Evolutionary conservation across 192 early-diverging fungal genomes (phyloP).

Genomic region (Coemansia sp.): DNA sequence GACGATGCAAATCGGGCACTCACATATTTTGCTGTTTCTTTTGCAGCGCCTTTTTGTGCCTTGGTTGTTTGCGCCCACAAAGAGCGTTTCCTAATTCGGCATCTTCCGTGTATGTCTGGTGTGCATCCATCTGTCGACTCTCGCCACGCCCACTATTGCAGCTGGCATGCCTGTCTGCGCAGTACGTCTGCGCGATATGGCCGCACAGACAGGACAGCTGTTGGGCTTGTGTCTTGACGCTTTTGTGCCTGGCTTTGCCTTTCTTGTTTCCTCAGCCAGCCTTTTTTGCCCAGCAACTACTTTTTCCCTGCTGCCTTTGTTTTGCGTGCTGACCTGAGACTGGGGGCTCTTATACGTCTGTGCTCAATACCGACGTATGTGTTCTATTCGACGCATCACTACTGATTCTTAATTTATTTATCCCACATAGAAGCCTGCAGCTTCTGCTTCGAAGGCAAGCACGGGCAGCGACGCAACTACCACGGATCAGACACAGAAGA

Average conservation of each 20-base stretch:
- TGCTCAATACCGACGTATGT: neutral
- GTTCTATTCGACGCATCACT: conserved; percentile 1
- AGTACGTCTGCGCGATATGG: neutral
- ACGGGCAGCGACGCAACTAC: conserved; percentile 2
- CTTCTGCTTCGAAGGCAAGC: conserved; percentile 9
- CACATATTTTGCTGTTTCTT: conserved; percentile 1
- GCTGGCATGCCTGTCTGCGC: neutral
- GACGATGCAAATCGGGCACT: conserved; percentile 12
- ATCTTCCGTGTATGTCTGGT: conserved; percentile 6
- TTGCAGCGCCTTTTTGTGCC: neutral
- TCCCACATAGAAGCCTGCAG: conserved; percentile 16
- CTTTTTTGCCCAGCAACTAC: neutral
- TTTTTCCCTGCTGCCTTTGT: neutral
- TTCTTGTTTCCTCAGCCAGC: neutral
- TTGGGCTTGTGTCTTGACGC: neutral
- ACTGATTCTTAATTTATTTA: conserved; percentile 2
- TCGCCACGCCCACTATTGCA: conserved; percentile 16
- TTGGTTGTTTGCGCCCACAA: conserved; percentile 4
- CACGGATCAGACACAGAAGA: conserved; percentile 7
- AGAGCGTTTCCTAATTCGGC: conserved; percentile 18
- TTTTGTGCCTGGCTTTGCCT: neutral
- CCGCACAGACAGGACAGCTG: neutral
- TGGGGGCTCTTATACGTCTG: neutral
- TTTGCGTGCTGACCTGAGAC: neutral
- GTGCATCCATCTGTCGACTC: neutral